These are phyloP conservation scores for Crithidia sp. DNA, from an alignment of 208 protist genomes.

Conservation along the genomic window DNA sequence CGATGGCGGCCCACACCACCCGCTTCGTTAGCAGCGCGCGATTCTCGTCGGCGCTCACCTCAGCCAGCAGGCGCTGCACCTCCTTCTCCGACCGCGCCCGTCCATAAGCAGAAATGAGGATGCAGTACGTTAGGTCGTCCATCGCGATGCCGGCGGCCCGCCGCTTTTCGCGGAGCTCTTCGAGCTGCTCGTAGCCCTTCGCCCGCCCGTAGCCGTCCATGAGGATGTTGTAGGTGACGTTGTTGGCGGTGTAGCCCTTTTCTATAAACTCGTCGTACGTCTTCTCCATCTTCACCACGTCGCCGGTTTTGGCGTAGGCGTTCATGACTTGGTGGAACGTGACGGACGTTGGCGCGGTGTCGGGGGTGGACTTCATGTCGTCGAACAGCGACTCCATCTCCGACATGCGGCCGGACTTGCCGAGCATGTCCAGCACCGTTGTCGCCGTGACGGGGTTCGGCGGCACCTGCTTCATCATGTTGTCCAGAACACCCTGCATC, in stretches of 20 bases:
- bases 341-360: slow-evolving; percentile 87
- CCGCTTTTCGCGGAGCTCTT: slow-evolving; percentile 69
- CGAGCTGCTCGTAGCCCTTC: slow-evolving; percentile 76
- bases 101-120: slow-evolving; percentile 80
- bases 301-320: slow-evolving; percentile 84
- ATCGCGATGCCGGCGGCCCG: slow-evolving; percentile 53
- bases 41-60: slow-evolving; percentile 41
- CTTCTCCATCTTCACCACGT: slow-evolving; percentile 88
- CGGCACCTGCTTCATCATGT: slow-evolving; percentile 89
- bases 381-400: slow-evolving; percentile 90
- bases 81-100: slow-evolving; percentile 63
- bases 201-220: slow-evolving; percentile 82
- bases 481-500: slow-evolving; percentile 88
- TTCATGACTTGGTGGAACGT: slow-evolving; percentile 92
- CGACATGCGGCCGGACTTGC: slow-evolving; percentile 82
- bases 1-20: slow-evolving; percentile 75
- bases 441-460: slow-evolving; percentile 88
- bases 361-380: slow-evolving; percentile 82
- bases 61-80: slow-evolving; percentile 63
- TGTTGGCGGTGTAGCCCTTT: slow-evolving; percentile 75
- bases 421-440: slow-evolving; percentile 87
- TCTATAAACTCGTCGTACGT: slow-evolving; percentile 63
- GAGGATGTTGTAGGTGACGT: slow-evolving; percentile 89
- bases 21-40: slow-evolving; percentile 51
- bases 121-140: slow-evolving; percentile 86